Conservation (phyloP, 331 rosid species). For the Quercus tomentella region DNA sequence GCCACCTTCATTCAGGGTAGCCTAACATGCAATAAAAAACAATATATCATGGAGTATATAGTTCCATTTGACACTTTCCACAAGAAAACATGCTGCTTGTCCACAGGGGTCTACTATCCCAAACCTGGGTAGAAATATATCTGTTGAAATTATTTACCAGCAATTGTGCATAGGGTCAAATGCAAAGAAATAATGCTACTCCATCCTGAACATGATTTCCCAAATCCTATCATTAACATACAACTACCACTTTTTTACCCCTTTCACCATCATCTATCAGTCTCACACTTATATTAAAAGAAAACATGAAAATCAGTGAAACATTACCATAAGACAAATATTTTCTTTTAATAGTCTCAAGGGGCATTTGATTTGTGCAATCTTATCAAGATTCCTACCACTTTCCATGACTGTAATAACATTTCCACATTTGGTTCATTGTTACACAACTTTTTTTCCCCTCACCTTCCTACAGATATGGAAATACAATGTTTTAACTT, state of each 20-base stretch:
- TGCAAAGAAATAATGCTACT: background rate
- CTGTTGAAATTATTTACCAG: background rate
- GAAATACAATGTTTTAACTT: too few species aligned
- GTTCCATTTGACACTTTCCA: too few species aligned
- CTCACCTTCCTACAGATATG: too few species aligned
- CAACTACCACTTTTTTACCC: background rate
- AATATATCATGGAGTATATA: background rate
- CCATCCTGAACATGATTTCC: background rate
- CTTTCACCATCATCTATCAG: background rate
- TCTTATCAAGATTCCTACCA: too few species aligned
- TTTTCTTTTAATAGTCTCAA: background rate
- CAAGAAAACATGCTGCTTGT: too few species aligned
- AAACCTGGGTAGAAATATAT: background rate
- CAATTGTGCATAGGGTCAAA: background rate
- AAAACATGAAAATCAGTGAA: background rate
- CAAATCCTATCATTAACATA: background rate
- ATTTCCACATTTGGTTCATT: too few species aligned
- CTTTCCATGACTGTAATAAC: too few species aligned
- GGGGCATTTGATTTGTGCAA: too few species aligned
- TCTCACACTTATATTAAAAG: background rate
- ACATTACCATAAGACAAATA: background rate
- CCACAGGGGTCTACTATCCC: background rate
- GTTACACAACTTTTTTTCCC: too few species aligned
- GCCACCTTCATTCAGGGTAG: background rate
- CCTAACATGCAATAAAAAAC: background rate